Evolutionary conservation across 164 flowering plant species (phyloP).

Genomic region (Litsea cubeba): DNA sequence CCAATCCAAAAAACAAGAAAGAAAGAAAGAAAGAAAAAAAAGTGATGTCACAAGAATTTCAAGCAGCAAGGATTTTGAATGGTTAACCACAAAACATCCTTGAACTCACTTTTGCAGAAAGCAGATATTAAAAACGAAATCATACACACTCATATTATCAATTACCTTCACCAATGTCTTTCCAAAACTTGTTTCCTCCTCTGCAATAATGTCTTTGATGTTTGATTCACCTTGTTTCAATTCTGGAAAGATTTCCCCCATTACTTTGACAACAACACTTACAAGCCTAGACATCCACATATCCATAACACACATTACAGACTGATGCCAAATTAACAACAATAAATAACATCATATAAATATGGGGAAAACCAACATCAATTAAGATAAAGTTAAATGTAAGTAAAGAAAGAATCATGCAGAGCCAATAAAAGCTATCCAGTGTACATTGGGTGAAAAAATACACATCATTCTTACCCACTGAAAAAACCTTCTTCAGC

Average conservation of each 20-base stretch:
- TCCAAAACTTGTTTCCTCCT: constrained; percentile 87
- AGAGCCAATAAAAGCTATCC: not conserved
- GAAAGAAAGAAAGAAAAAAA: too few species aligned
- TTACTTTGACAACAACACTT: constrained; percentile 55
- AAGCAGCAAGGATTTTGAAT: too few species aligned
- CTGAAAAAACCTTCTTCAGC: constrained; percentile 91
- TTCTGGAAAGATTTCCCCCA: constrained; percentile 95
- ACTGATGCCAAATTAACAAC: not conserved
- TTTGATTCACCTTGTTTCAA: constrained; percentile 59
- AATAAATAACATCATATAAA: not conserved
- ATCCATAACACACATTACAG: not conserved
- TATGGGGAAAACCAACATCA: not conserved
- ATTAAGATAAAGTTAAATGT: too few species aligned
- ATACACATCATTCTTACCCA: constrained; percentile 42
- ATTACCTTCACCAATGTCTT: constrained; percentile 81
- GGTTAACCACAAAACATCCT: too few species aligned
- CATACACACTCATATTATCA: too few species aligned
- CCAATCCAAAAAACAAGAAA: too few species aligned
- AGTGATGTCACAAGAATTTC: too few species aligned
- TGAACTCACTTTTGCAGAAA: too few species aligned
- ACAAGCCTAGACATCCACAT: constrained; percentile 55
- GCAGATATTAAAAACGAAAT: too few species aligned
- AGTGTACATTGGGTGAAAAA: not conserved
- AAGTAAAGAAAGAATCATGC: too few species aligned
- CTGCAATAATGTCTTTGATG: constrained; percentile 62